Evolutionary conservation across 2,329 filamentous ascomycete genomes (phyloP).

Genomic region (Xylaria multiplex): DNA sequence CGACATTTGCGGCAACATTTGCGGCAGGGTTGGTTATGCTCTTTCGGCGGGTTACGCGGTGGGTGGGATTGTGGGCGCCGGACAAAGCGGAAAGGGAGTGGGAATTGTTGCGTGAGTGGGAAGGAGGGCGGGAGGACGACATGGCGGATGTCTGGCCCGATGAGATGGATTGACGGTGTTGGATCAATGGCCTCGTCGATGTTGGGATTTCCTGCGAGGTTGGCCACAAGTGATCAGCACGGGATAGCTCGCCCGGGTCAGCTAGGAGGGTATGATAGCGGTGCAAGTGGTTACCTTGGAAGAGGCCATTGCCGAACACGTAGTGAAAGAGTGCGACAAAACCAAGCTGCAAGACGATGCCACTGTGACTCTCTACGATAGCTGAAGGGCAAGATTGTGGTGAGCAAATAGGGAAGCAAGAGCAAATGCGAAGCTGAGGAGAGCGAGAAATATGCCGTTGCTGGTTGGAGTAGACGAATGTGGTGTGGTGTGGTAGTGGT

Average conservation of each 20-base stretch:
- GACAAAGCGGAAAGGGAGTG: constrained; percentile 85
- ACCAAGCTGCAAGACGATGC: constrained; percentile 34
- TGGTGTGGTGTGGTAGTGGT: constrained; percentile 40
- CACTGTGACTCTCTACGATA: constrained; percentile 24
- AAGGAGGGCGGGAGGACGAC: constrained; percentile 65
- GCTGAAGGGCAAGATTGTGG: constrained; percentile 28
- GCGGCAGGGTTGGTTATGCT: constrained; percentile 82
- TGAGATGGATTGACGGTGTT: constrained; percentile 69
- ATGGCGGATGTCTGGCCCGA: constrained; percentile 67
- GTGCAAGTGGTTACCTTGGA: constrained; percentile 63
- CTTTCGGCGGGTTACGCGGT: constrained; percentile 92
- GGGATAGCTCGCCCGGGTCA: constrained; percentile 44
- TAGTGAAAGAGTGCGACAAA: constrained; percentile 44
- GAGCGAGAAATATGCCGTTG: constrained; percentile 42
- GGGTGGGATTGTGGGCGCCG: constrained; percentile 78
- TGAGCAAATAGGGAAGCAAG: constrained; percentile 34
- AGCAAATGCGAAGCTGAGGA: constrained; percentile 42
- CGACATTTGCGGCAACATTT: constrained; percentile 79
- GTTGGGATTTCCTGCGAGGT: constrained; percentile 68
- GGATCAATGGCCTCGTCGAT: constrained; percentile 73
- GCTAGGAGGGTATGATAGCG: constrained; percentile 41
- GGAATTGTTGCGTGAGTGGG: constrained; percentile 76
- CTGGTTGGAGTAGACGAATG: constrained; percentile 40
- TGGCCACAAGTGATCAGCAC: constrained; percentile 53
- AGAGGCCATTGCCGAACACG: constrained; percentile 66